Percentiles rank a stretch among this genome's conserved stretches.
These are phyloP conservation scores for Leccinum olivaceopallidum DNA, from an alignment of 768 basidiomycete genomes.

Conservation along the genomic window DNA sequence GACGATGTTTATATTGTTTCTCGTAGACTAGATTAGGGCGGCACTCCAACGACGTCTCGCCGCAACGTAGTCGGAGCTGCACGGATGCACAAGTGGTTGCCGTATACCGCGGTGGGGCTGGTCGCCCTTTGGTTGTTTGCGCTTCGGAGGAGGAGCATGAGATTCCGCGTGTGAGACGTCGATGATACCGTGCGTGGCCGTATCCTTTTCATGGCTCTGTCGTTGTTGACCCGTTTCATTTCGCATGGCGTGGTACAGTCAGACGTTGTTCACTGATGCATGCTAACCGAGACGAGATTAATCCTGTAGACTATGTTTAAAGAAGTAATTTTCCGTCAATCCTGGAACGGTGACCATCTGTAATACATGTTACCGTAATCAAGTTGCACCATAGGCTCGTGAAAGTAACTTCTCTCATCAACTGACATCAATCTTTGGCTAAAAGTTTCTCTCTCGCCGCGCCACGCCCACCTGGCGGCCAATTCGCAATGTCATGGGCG, in stretches of 20 bases:
- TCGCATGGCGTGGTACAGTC: slow-evolving; percentile 34
- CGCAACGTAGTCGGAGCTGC: slow-evolving; percentile 22
- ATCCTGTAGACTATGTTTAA: background rate
- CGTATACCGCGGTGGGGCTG: slow-evolving; percentile 46
- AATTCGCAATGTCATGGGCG: slow-evolving; percentile 2
- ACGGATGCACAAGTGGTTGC: slow-evolving; percentile 49
- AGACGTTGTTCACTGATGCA: slow-evolving; percentile 28
- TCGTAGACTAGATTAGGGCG: slow-evolving; percentile 52
- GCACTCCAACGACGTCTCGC: slow-evolving; percentile 42
- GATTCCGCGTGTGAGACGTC: slow-evolving; percentile 29
- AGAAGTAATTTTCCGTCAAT: background rate
- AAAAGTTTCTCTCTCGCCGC: slow-evolving; percentile 38
- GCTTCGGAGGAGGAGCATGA: slow-evolving; percentile 78
- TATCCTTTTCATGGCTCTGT: slow-evolving; percentile 4
- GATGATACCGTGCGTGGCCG: slow-evolving; percentile 67
- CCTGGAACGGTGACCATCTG: too few relatives aligned
- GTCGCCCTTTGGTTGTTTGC: slow-evolving; percentile 73
- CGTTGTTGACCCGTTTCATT: slow-evolving; percentile 5
- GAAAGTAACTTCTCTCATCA: background rate
- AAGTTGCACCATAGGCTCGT: too few relatives aligned
- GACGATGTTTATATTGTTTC: too few relatives aligned
- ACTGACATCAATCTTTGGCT: background rate
- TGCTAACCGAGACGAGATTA: background rate
- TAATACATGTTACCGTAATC: too few relatives aligned
- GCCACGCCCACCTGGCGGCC: too few relatives aligned